phyloP scores from a whole-genome alignment of 495 filamentous ascomycete genomes.

The Lasiosphaeris hirsuta region DNA sequence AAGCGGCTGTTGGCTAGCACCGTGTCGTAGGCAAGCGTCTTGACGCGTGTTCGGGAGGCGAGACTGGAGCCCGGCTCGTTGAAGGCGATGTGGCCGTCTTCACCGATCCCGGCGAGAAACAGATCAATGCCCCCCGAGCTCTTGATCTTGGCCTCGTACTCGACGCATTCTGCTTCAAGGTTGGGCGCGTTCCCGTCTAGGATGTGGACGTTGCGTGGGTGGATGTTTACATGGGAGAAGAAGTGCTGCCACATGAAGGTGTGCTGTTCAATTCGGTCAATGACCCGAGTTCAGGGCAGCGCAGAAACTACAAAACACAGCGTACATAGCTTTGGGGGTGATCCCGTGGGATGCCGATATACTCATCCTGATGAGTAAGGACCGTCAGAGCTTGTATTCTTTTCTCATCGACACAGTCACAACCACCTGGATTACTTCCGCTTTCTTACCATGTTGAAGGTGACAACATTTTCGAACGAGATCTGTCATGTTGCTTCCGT shows the following conservation, averaged over 20 bases:
- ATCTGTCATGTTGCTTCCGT: conserved; percentile 39
- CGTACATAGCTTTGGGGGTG: conserved; percentile 69
- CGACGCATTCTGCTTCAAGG: conserved; percentile 70
- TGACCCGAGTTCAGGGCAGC: background rate
- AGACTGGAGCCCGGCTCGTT: conserved; percentile 84
- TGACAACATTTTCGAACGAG: conserved; percentile 83
- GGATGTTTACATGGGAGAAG: conserved; percentile 83
- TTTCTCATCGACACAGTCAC: background rate
- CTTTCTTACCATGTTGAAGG: conserved; percentile 79
- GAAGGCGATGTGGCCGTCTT: conserved; percentile 86
- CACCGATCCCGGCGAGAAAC: conserved; percentile 80
- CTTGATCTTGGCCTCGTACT: conserved; percentile 76
- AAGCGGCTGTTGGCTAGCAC: conserved; percentile 82
- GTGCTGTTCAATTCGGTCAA: conserved; percentile 40
- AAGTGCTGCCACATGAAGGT: conserved; percentile 90
- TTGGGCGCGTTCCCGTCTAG: conserved; percentile 78
- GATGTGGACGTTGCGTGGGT: conserved; percentile 77
- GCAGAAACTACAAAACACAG: no score
- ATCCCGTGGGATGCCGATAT: conserved; percentile 75
- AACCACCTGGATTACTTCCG: background rate
- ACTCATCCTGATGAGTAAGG: conserved; percentile 63
- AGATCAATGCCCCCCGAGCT: conserved; percentile 75
- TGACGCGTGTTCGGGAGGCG: conserved; percentile 74
- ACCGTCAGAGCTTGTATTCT: no score
- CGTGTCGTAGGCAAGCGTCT: conserved; percentile 84